Percentiles rank a stretch among this genome's conserved stretches.
Evolutionary conservation across 2,329 filamentous ascomycete species (phyloP).

Genomic region (Rasamsonia emersonii): DNA sequence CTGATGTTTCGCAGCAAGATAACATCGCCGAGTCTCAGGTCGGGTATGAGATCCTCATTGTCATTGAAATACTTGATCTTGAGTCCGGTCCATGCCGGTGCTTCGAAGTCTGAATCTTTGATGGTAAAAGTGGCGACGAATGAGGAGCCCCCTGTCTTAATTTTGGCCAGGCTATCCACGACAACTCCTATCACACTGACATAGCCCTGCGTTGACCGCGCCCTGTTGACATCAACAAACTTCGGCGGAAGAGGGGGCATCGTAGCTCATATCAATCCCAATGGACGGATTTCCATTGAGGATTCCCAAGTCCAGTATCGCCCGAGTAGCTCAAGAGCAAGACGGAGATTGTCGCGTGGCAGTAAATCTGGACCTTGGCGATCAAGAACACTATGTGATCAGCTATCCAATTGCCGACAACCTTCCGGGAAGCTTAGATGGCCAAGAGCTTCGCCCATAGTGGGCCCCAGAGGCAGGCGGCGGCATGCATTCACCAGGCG

Average conservation of each 20-base stretch:
- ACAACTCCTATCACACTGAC: slow-evolving; percentile 64
- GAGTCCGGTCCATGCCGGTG: slow-evolving; percentile 32
- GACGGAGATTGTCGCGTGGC: too few species aligned
- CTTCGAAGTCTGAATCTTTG: slow-evolving; percentile 47
- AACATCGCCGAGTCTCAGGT: slow-evolving; percentile 50
- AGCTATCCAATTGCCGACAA: too few species aligned
- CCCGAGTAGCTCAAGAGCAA: too few species aligned
- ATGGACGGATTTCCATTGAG: too few species aligned
- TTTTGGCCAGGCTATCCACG: slow-evolving; percentile 52
- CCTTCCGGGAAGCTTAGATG: too few species aligned
- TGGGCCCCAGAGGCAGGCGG: too few species aligned
- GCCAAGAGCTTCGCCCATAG: too few species aligned
- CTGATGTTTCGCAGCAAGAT: slow-evolving; percentile 53
- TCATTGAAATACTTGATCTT: slow-evolving; percentile 55
- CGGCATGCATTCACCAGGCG: too few species aligned
- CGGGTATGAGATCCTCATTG: slow-evolving; percentile 34
- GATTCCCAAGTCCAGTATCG: too few species aligned
- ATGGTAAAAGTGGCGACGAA: slow-evolving; percentile 54
- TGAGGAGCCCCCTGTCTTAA: slow-evolving; percentile 46
- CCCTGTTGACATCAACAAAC: slow-evolving; percentile 42
- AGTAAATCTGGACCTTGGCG: too few species aligned
- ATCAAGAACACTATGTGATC: too few species aligned
- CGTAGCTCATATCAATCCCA: too few species aligned
- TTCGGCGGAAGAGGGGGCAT: slow-evolving; percentile 27
- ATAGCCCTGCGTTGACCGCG: slow-evolving; percentile 22